Evolutionary conservation across 768 basidiomycete genomes (phyloP).

Genomic region (Cystobasidium onofrii): DNA sequence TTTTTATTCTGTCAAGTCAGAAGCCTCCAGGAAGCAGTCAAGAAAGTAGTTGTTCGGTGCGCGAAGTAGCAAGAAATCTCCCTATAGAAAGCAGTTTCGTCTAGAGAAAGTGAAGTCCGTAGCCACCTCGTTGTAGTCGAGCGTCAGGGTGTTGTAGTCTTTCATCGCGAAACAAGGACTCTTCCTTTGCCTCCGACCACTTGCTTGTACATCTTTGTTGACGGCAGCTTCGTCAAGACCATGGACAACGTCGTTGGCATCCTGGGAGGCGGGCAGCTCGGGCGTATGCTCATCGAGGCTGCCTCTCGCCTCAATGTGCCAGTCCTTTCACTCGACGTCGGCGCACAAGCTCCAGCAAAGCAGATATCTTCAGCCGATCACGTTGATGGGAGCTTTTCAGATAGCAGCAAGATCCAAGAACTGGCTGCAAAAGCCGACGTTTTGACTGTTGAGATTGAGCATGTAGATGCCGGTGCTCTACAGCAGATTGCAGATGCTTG

Average conservation of each 20-base stretch:
- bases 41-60: no score
- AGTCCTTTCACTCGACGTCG: slow-evolving; percentile 74
- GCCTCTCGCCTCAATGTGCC: slow-evolving; percentile 79
- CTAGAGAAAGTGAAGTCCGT: no score
- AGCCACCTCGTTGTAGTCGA: no score
- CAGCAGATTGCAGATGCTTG: slow-evolving; percentile 52
- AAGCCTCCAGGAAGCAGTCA: no score
- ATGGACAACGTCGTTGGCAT: slow-evolving; percentile 14
- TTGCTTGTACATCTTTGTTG: no score
- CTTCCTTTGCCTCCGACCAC: not conserved
- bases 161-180: no score
- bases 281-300: slow-evolving; percentile 87
- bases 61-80: no score
- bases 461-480: slow-evolving; percentile 72
- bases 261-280: slow-evolving; percentile 88
- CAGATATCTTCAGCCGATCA: slow-evolving; percentile 59
- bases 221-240: no score
- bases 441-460: slow-evolving; percentile 93
- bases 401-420: slow-evolving; percentile 65
- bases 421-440: slow-evolving; percentile 74
- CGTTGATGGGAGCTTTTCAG: slow-evolving; percentile 80
- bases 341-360: slow-evolving; percentile 75
- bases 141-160: no score
- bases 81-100: no score
- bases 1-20: no score